Evolutionary conservation across 139 green algal genomes (phyloP), one percentile per base, ranked within the genome.

Genomic region (Volvox reticuliferus): DNA sequence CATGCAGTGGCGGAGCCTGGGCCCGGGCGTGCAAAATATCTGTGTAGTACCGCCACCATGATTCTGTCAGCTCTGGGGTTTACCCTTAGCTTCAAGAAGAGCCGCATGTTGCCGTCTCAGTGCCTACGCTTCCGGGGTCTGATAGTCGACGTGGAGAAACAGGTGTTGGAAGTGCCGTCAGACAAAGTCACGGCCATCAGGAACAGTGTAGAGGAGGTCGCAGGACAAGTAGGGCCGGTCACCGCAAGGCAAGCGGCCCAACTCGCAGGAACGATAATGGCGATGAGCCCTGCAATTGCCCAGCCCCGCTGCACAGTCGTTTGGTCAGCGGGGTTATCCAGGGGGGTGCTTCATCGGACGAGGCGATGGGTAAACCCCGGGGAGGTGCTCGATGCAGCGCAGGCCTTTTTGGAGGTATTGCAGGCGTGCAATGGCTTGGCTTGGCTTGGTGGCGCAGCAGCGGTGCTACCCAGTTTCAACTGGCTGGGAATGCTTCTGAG

Each of bases 401-500:
- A 65, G 22, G 3, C 22, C 0, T 88, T 88, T 26, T 12, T 79
- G 65, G 35, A 3, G 13, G 22, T 88, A 3, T 69, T 88, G 33
- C 21, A 16, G 22, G 0, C 2, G 21, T 28, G 35, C 61, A 88
- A 88, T n/a, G n/a, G n/a, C n/a, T n/a, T 30, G 65, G 82, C 1
- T 24, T 20, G 12, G 55, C 30, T n/a, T 76, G n/a, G 13, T 90
- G 86, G 86, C 37, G 13, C 19, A 75, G 55, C 9, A 24, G 50
- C 1, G 3, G 65, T 9, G 71, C 71, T 0, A 5, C 50, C 20
- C 44, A 32, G 33, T 26, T 89, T 26, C 3, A 55, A 5, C 12
- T 83, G 19, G 71, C 32, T 12, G 86, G 86, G 18, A 71, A 90
- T 33, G 86, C 86, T 1, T 90, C 86, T 1, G 86, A 90, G 21